Conservation (phyloP, 148 eudicot genomes). For the Spergularia marina region DNA sequence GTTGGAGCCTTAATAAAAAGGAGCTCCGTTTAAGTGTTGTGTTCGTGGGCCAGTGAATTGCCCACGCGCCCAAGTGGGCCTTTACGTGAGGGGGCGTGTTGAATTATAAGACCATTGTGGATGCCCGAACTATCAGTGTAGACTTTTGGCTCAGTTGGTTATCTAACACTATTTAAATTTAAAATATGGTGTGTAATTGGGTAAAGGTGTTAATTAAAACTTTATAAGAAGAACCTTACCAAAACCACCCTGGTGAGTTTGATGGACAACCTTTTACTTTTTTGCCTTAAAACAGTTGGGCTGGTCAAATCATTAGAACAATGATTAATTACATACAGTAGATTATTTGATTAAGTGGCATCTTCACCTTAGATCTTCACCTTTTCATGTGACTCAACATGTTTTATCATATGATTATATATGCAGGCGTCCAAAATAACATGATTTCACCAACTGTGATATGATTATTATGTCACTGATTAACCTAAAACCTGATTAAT, state of each 20-base stretch:
- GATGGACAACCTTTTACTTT: slow-evolving; percentile 12
- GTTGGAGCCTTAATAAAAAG: too few species aligned
- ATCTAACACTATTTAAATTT: neutral
- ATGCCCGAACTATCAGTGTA: too few species aligned
- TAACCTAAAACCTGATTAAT: neutral
- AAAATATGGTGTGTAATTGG: neutral
- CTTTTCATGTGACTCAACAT: slow-evolving; percentile 19
- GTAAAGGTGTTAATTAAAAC: too few species aligned
- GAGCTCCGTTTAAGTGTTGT: too few species aligned
- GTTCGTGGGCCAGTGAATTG: too few species aligned
- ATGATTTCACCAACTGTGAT: neutral
- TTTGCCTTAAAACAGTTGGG: slow-evolving; percentile 15
- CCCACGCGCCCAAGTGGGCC: too few species aligned
- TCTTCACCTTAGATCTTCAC: slow-evolving; percentile 10
- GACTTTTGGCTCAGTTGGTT: too few species aligned
- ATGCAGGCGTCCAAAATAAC: neutral
- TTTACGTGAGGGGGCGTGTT: too few species aligned
- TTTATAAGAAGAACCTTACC: neutral
- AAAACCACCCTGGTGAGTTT: slow-evolving; percentile 22
- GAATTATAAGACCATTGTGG: too few species aligned
- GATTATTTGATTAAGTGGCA: neutral
- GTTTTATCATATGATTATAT: neutral
- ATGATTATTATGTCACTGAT: neutral
- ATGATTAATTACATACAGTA: slow-evolving; percentile 22
- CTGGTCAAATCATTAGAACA: slow-evolving; percentile 24